Conservation (phyloP, 306 rosid genomes). For the Vigna trinervia region DNA sequence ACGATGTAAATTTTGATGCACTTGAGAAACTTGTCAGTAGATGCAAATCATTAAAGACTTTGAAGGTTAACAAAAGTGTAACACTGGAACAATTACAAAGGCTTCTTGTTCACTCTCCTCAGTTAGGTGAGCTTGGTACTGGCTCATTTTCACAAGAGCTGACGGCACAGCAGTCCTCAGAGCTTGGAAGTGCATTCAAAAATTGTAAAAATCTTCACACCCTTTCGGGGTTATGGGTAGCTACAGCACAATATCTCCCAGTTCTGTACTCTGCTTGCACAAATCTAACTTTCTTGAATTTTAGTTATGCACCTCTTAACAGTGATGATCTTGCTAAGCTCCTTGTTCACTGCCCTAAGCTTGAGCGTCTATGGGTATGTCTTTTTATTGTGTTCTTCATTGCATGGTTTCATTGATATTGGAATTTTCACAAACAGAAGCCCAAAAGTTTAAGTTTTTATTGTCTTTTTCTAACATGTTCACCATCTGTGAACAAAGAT, state of each 20-base stretch:
- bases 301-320: constrained; percentile 68
- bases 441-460: constrained; percentile 7
- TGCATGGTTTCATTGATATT: constrained; percentile 17
- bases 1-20: constrained; percentile 63
- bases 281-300: constrained; percentile 75
- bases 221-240: constrained; percentile 82
- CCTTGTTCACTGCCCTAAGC: constrained; percentile 68
- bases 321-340: constrained; percentile 68
- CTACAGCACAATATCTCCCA: constrained; percentile 60
- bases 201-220: constrained; percentile 68
- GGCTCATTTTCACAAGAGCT: constrained; percentile 75
- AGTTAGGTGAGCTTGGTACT: constrained; percentile 69
- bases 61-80: constrained; percentile 74
- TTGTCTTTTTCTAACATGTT: constrained; percentile 15
- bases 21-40: constrained; percentile 80
- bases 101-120: constrained; percentile 67
- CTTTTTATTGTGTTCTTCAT: constrained; percentile 25
- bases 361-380: constrained; percentile 80
- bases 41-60: constrained; percentile 72
- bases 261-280: constrained; percentile 72
- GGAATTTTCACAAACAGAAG: constrained; percentile 26
- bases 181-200: constrained; percentile 68
- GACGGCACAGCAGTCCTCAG: constrained; percentile 57
- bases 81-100: constrained; percentile 66
- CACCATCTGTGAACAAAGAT: neutral